Conservation (phyloP, 148 eudicot species). For the Tetragonia tetragonoides region DNA sequence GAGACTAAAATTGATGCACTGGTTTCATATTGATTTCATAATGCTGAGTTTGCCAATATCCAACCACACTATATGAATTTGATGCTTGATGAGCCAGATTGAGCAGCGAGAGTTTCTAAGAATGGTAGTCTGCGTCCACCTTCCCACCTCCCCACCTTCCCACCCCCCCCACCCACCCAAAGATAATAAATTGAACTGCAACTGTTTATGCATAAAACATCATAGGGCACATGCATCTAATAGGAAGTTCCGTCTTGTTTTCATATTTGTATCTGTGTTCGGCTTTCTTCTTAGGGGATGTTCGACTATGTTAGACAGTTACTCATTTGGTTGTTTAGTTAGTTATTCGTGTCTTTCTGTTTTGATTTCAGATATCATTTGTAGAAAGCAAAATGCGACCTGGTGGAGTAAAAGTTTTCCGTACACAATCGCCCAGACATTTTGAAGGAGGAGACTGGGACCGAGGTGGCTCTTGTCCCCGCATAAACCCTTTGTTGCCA, state of each 20-base stretch:
- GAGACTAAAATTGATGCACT: no score
- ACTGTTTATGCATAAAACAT: no score
- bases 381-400: conserved; percentile 60
- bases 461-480: conserved; percentile 87
- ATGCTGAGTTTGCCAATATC: neutral
- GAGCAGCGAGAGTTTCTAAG: no score
- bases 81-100: neutral
- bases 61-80: neutral
- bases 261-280: neutral
- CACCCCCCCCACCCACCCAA: no score
- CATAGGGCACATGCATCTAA: no score
- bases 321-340: conserved; percentile 1
- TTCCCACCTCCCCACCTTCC: neutral
- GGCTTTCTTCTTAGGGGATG: neutral
- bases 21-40: no score
- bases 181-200: no score
- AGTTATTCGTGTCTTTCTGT: neutral
- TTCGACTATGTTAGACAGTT: neutral
- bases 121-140: neutral
- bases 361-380: conserved; percentile 43
- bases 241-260: neutral
- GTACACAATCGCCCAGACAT: conserved; percentile 92
- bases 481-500: conserved; percentile 54
- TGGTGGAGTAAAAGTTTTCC: conserved; percentile 51
- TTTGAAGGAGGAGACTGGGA: conserved; percentile 99